A percentile compares a stretch with the other conserved stretches of the same genome.
These are phyloP conservation scores for Sclerotinia nivalis DNA, from an alignment of 2,329 filamentous ascomycete species.

Conservation along the genomic window DNA sequence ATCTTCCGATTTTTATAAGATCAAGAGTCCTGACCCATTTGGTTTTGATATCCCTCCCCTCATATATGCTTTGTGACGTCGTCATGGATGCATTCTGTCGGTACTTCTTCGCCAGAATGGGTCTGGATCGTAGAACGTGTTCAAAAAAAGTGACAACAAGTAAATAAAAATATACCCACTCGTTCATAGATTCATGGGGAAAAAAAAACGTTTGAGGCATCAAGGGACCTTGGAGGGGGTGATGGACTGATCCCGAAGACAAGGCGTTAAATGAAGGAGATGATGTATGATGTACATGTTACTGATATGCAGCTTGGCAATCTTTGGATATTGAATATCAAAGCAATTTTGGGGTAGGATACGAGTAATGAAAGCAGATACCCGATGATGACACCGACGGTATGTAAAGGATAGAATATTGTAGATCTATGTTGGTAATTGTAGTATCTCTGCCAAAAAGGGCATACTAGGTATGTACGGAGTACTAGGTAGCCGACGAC, in stretches of 20 bases:
- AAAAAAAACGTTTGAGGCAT: background rate
- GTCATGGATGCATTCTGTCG: conserved; percentile 4
- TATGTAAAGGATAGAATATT: background rate
- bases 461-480: background rate
- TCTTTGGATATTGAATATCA: background rate
- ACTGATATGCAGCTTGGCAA: conserved; percentile 17
- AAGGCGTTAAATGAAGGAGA: conserved; percentile 14
- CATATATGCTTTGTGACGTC: conserved; percentile 13
- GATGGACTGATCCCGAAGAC: conserved; percentile 9
- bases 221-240: conserved; percentile 10
- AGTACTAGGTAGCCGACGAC: background rate
- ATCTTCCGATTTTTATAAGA: background rate
- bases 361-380: conserved; percentile 6
- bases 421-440: background rate
- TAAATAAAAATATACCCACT: conserved; percentile 9
- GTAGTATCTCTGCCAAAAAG: background rate
- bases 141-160: conserved; percentile 3
- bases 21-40: background rate
- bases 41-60: background rate
- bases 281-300: conserved; percentile 20
- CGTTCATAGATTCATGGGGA: background rate
- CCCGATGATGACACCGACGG: background rate
- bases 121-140: conserved; percentile 1
- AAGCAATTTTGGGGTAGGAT: background rate
- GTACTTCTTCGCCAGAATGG: conserved; percentile 18